phyloP scores from a whole-genome alignment of 1,284 basidiomycete genomes.

The Cystobasidiaceae sp. region DNA sequence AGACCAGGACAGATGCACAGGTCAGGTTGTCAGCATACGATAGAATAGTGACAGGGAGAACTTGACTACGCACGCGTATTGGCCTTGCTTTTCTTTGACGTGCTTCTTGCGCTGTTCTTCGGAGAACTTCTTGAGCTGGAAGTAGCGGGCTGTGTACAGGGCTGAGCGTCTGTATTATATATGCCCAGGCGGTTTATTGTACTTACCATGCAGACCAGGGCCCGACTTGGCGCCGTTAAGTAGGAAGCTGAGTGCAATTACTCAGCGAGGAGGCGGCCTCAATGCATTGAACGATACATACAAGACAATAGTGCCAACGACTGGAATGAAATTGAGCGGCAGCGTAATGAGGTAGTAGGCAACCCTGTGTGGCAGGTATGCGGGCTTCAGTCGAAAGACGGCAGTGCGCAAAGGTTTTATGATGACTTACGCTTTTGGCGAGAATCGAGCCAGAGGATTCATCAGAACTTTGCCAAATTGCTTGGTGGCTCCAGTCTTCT shows the following conservation, averaged over 20 bases:
- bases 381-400: not conserved
- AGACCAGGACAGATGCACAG: not conserved
- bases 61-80: constrained; percentile 13
- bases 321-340: constrained; percentile 29
- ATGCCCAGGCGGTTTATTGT: too few relatives aligned
- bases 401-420: not conserved
- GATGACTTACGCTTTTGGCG: constrained; percentile 19
- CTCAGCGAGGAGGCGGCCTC: too few relatives aligned
- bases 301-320: constrained; percentile 27
- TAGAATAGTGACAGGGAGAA: not conserved
- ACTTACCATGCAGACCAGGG: constrained; percentile 24
- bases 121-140: constrained; percentile 30
- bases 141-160: constrained; percentile 10
- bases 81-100: constrained; percentile 17
- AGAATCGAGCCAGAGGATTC: constrained; percentile 21
- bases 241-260: constrained; percentile 10
- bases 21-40: not conserved
- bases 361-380: not conserved
- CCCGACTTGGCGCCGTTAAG: constrained; percentile 27
- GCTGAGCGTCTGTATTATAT: too few relatives aligned
- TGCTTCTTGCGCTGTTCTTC: constrained; percentile 5
- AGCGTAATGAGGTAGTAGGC: constrained; percentile 31
- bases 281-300: not conserved
- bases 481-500: not conserved
- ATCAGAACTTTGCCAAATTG: constrained; percentile 27